Base-by-base conservation (phyloP, 1,139 yeast species). In the Lodderomyces margitis region DNA sequence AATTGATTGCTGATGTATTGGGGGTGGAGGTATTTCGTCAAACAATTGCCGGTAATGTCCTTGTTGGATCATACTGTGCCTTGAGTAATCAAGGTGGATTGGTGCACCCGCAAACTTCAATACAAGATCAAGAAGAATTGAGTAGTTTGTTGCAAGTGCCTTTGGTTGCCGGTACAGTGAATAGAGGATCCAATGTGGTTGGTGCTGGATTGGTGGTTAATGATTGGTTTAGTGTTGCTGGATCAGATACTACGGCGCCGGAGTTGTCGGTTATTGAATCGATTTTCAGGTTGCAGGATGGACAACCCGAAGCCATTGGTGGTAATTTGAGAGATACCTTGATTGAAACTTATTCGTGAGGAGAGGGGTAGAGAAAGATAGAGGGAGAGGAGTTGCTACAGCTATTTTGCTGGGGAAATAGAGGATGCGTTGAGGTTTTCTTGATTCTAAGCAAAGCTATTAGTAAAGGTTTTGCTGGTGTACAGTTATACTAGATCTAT, bases 1-100 rank as follows among this genome's bases (percentile, higher is more conserved):
- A 94, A 70, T 75, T 94, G 57, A 94, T 94, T 61, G 96, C 98
- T 37, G 99, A 94, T 67, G 96, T 91, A n/a, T 76, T 94, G 49
- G 98, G 98, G 46, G 99, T 94, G 41, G 99, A 94, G 68, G 99
- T 94, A 34, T 94, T 94, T 79, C 84, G 98, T 71, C 98, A 92
- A 70, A 94, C 98, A 41, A 91, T 94, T 54, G 97, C 98, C 15
- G 98, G 97, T 51, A 92, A 94, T 64, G 98, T 94, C 40, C 77
- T 94, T 49, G 98, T 94, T 45, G 99, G 99, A 43, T 86, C 96
- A 12, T 94, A 92, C 69, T 92, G 98, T 69, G 70, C 96, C 19
- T 77, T 94, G 54, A 86, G 96, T 40, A 94, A 94, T 70, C 97
- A 91, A 67, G 99, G 99, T 63, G 98, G 98, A 49, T 75, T 94